Percentiles rank a stretch among this genome's conserved stretches.
Evolutionary conservation across 75 land plant species (phyloP).

Genomic region (Pseudotsuga menziesii): DNA sequence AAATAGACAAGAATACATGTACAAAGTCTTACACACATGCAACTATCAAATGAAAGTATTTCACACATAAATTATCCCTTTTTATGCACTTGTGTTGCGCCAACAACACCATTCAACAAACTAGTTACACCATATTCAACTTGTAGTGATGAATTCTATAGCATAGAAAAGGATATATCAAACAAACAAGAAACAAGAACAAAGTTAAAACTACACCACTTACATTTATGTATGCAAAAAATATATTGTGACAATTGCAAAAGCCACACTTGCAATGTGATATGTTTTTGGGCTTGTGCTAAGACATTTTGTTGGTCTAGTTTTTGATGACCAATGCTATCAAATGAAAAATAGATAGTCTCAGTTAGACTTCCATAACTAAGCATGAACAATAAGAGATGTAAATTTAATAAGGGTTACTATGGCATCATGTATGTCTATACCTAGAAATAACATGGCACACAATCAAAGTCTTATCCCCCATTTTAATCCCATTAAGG

Average conservation of each 20-base stretch:
- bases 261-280: constrained; percentile 66
- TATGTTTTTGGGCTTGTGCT: constrained; percentile 84
- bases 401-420: not conserved
- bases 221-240: too few relatives aligned
- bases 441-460: constrained; percentile 74
- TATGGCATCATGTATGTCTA: not conserved
- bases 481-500: constrained; percentile 89
- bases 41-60: too few relatives aligned
- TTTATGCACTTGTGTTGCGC: constrained; percentile 30
- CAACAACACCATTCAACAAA: not conserved
- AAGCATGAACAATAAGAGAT: too few relatives aligned
- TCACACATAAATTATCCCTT: too few relatives aligned
- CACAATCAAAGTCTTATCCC: constrained; percentile 81
- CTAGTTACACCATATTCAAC: constrained; percentile 31
- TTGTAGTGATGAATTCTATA: constrained; percentile 58
- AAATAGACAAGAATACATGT: constrained; percentile 50
- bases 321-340: constrained; percentile 52
- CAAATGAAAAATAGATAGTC: not conserved
- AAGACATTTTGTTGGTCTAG: constrained; percentile 69
- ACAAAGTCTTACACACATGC: too few relatives aligned
- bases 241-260: not conserved
- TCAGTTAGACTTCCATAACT: not conserved
- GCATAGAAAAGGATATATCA: not conserved
- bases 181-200: not conserved
- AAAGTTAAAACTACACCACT: not conserved